Evolutionary conservation across 2,329 filamentous ascomycete genomes (phyloP), one percentile per base, ranked within the genome.

Genomic region (Xylariaceae sp.): DNA sequence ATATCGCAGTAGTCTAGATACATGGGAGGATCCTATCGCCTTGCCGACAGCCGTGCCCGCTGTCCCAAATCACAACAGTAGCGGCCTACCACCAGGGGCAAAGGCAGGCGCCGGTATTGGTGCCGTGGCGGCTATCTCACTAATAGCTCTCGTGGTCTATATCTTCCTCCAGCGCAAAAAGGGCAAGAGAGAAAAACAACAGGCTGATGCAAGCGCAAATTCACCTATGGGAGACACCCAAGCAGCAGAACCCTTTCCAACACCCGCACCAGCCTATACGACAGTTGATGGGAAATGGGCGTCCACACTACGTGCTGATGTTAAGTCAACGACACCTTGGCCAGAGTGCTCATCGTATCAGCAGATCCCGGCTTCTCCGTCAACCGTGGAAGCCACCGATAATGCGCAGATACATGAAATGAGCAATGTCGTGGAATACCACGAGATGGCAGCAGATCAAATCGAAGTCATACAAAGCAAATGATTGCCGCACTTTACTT

Each of bases 21-120:
- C 43, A 12, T 69, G 65, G 65, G 49, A 58, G 20, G 37, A 47
- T 4, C 59, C 59, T 40, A 29, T 45, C 2, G 19, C 52, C 3
- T 47, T 67, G 10, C 49, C 54, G 2, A 49, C 47, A 16, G 29
- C 41, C 7, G 16, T 22, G 12, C n/a, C 34, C 21, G 5, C 35
- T 12, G 14, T 29, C 5, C 3, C 6, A 6, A 21, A 21, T 14
- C 38, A 1, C 14, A 38, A 4, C 7, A 11, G 29, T 47, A 19
- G 19, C 37, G 34, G 40, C 27, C 32, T 51, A 40, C 22, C 39
- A 12, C 48, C n/a, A 2, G 49, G 46, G 11, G 50, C 42, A 1
- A 45, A 52, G 37, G 48, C 49, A 1, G 54, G 54, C 2, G 42
- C 55, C 12, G 55, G 55, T 10, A 38, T 50, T 11, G 48, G 66